Conservation (phyloP, 352 stramenopile genomes). For the Blastocystis sp. region DNA sequence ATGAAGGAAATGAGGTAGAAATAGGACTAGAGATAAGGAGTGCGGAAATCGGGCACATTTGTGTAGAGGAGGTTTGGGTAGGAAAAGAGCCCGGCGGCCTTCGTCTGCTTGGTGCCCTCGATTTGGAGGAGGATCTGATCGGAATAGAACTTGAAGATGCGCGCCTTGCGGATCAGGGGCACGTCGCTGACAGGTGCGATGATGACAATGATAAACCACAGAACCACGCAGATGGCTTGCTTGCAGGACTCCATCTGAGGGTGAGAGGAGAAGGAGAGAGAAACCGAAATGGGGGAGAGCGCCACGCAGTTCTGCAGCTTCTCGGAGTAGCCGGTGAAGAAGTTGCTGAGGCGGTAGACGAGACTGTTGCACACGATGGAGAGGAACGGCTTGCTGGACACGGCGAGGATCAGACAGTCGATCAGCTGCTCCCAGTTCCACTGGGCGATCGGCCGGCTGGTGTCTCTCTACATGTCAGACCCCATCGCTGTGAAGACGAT, state of each 20-base stretch:
- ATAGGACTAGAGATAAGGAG: slow-evolving; percentile 14
- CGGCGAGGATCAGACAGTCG: slow-evolving; percentile 47
- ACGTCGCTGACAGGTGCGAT: background rate
- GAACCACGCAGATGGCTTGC: slow-evolving; percentile 25
- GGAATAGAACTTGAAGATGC: slow-evolving; percentile 15
- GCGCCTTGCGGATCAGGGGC: slow-evolving; percentile 12
- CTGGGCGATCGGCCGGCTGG: background rate
- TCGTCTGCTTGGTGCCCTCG: slow-evolving; percentile 11
- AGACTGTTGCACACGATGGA: background rate
- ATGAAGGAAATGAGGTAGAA: slow-evolving; percentile 62
- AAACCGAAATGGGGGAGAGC: slow-evolving; percentile 27
- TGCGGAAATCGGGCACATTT: background rate
- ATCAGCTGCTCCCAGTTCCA: slow-evolving; percentile 44
- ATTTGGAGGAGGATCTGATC: slow-evolving; percentile 38
- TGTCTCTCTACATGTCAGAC: slow-evolving; percentile 16
- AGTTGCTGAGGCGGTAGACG: background rate
- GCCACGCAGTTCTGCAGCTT: background rate
- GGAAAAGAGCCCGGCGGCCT: slow-evolving; percentile 19
- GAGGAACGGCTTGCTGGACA: background rate
- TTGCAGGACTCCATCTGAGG: slow-evolving; percentile 6
- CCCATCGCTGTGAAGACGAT: background rate
- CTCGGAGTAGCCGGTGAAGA: slow-evolving; percentile 20
- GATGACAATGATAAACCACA: slow-evolving; percentile 56
- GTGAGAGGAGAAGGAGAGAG: background rate
- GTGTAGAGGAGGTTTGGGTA: slow-evolving; percentile 40